Conservation (phyloP, 2,329 filamentous ascomycete species). For the Chrysosporium keratinophilum region DNA sequence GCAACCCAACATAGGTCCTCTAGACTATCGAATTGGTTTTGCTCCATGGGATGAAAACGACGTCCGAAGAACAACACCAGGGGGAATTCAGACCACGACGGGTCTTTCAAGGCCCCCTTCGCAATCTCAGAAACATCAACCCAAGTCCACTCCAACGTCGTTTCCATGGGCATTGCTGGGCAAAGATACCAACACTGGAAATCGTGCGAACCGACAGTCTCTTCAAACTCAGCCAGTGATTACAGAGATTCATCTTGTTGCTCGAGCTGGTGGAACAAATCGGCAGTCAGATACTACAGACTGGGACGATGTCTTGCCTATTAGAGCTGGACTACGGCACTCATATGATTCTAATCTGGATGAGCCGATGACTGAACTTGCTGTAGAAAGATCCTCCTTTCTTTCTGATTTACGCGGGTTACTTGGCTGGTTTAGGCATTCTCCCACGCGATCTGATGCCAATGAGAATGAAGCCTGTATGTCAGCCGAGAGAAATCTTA, state of each 20-base stretch:
- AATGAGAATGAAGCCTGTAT: conserved; percentile 11
- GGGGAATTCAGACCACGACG: background rate
- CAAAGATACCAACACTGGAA: conserved; percentile 13
- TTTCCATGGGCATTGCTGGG: conserved; percentile 25
- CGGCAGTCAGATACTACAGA: conserved; percentile 11
- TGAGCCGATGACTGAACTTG: background rate
- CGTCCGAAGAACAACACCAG: background rate
- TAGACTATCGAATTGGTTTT: conserved; percentile 17
- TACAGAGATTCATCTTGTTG: conserved; percentile 32
- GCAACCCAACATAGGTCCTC: conserved; percentile 20
- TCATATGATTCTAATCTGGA: background rate
- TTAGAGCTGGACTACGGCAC: background rate
- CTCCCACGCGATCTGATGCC: conserved; percentile 15
- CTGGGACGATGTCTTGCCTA: background rate
- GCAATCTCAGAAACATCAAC: conserved; percentile 24
- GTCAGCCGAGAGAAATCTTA: conserved; percentile 30
- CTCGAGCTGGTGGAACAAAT: conserved; percentile 23
- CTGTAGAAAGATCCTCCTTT: conserved; percentile 15
- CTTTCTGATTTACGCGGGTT: conserved; percentile 27
- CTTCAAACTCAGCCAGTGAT: conserved; percentile 32
- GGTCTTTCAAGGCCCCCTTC: conserved; percentile 10
- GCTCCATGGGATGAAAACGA: conserved; percentile 17
- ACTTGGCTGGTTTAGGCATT: conserved; percentile 28
- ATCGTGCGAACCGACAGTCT: conserved; percentile 11
- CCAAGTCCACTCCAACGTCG: conserved; percentile 11